Evolutionary conservation across 139 green algal genomes (phyloP).

Genomic region (Axilococcus clingmanii): DNA sequence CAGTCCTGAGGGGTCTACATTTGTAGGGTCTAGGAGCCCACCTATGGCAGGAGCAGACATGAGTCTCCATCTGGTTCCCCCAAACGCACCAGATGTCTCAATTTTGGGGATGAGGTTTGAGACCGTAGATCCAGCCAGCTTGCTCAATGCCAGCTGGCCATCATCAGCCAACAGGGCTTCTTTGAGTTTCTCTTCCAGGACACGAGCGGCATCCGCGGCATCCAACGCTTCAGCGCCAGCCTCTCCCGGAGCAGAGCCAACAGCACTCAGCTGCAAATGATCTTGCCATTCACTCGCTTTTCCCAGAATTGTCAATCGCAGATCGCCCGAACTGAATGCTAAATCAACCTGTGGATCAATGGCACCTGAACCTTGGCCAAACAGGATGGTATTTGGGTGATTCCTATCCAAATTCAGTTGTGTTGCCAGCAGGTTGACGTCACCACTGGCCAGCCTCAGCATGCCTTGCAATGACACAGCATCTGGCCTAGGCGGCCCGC

Average conservation of each 20-base stretch:
- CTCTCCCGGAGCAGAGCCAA: neutral
- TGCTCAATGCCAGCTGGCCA: conserved; percentile 81
- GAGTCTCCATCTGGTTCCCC: conserved; percentile 69
- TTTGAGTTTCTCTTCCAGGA: conserved; percentile 89
- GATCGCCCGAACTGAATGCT: conserved; percentile 53
- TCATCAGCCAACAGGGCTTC: conserved; percentile 79
- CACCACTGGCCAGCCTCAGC: conserved; percentile 62
- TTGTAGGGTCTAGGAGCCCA: conserved; percentile 46
- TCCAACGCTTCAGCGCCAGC: conserved; percentile 29
- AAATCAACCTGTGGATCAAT: conserved; percentile 62
- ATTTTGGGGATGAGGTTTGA: conserved; percentile 86
- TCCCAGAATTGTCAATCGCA: conserved; percentile 54
- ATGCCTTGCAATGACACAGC: conserved; percentile 24
- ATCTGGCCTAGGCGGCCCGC: conserved; percentile 47
- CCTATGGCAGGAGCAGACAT: conserved; percentile 74
- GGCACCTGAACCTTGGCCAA: conserved; percentile 57
- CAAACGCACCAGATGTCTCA: conserved; percentile 73
- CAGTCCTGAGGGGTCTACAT: conserved; percentile 27
- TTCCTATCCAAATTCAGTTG: conserved; percentile 79
- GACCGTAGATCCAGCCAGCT: conserved; percentile 77
- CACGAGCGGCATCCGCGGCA: conserved; percentile 55
- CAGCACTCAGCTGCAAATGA: conserved; percentile 40
- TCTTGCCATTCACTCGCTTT: conserved; percentile 62
- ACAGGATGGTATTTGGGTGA: conserved; percentile 77
- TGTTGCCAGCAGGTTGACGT: conserved; percentile 91